phyloP scores from a whole-genome alignment of 805 yeast species.

The Suhomyces vadensis region DNA sequence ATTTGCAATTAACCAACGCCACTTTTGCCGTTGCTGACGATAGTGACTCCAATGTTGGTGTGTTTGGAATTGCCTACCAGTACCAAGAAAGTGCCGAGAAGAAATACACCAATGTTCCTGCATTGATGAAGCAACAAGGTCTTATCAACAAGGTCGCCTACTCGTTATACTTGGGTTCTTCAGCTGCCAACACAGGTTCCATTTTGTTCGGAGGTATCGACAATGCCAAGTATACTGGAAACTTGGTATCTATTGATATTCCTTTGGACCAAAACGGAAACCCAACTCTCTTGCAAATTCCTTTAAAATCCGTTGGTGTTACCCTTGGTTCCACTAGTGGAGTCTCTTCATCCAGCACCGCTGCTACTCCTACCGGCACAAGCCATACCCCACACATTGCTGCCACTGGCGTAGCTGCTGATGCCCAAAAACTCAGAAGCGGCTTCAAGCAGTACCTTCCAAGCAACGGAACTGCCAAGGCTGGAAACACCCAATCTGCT shows the following conservation, averaged over 20 bases:
- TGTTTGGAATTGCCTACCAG: constrained; percentile 21
- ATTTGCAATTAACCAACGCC: constrained; percentile 13
- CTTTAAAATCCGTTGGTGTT: constrained; percentile 19
- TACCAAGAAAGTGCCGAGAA: constrained; percentile 13
- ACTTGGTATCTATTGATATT: constrained; percentile 32
- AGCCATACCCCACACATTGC: constrained; percentile 5
- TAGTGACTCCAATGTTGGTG: constrained; percentile 17
- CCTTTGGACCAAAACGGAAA: constrained; percentile 12
- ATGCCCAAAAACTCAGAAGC: neutral
- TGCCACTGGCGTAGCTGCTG: neutral
- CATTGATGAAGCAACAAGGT: constrained; percentile 57
- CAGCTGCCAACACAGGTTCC: constrained; percentile 46
- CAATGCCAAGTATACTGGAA: constrained; percentile 58
- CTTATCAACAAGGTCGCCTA: constrained; percentile 55
- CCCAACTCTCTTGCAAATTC: constrained; percentile 19
- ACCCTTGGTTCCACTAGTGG: constrained; percentile 5
- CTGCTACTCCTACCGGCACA: constrained; percentile 1
- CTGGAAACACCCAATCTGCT: neutral
- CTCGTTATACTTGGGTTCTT: constrained; percentile 59
- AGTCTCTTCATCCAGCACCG: neutral
- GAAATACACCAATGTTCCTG: constrained; percentile 69
- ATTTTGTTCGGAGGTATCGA: constrained; percentile 75
- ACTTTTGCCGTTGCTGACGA: constrained; percentile 20
- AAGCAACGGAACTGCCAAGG: neutral
- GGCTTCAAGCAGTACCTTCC: constrained; percentile 1